Conservation (phyloP, 306 rosid species). For the Castanea crenata region DNA sequence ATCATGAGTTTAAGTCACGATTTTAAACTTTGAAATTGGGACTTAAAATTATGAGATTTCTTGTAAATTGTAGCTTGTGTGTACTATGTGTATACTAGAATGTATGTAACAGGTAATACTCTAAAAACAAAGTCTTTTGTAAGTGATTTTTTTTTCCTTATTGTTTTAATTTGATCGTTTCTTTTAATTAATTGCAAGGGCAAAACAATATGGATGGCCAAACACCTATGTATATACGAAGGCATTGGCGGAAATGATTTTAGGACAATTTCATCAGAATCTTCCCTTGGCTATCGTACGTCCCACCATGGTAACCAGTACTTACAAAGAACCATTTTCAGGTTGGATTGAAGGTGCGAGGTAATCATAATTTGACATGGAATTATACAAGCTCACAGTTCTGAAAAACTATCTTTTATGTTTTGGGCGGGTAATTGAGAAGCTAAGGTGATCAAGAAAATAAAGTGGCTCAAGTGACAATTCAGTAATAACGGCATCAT, state of each 20-base stretch:
- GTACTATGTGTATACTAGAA: no score
- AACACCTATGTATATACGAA: slow-evolving; percentile 39
- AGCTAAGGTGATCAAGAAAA: background rate
- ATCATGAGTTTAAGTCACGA: no score
- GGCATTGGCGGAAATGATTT: slow-evolving; percentile 48
- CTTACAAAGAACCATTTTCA: slow-evolving; percentile 34
- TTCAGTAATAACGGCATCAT: no score
- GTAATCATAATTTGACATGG: background rate
- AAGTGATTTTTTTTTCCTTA: background rate
- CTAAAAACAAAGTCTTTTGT: background rate
- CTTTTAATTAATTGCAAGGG: background rate
- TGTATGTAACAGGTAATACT: no score
- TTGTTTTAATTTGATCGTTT: no score
- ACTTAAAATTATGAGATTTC: no score
- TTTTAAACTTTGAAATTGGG: no score
- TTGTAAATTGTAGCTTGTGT: no score
- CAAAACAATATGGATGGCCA: slow-evolving; percentile 47
- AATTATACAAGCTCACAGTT: background rate
- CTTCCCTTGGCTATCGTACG: slow-evolving; percentile 26
- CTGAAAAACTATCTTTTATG: background rate
- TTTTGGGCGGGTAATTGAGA: background rate
- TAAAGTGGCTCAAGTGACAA: background rate
- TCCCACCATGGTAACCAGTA: slow-evolving; percentile 23
- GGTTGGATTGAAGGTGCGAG: slow-evolving; percentile 50
- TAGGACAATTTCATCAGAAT: slow-evolving; percentile 10